Evolutionary conservation across 768 basidiomycete species (phyloP).

Genomic region (Tylopilus sp.): DNA sequence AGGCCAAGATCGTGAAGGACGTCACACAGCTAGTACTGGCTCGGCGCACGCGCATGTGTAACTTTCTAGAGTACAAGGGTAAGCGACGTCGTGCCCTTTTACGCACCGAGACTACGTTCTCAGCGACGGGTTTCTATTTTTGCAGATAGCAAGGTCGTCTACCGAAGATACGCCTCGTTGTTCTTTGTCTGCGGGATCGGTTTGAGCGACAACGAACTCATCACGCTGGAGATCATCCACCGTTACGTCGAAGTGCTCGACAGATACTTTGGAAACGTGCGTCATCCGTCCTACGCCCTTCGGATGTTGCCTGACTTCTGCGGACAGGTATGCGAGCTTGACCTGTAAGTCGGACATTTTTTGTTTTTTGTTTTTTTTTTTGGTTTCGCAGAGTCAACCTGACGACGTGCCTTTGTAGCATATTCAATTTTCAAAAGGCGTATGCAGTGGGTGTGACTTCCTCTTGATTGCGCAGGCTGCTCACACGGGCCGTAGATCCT

Average conservation of each 20-base stretch:
- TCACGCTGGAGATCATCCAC: constrained; percentile 90
- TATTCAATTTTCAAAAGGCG: constrained; percentile 98
- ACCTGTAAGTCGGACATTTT: constrained; percentile 58
- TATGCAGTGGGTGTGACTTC: constrained; percentile 57
- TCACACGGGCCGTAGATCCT: constrained; percentile 52
- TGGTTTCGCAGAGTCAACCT: neutral
- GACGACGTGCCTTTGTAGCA: constrained; percentile 45
- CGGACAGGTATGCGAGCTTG: constrained; percentile 80
- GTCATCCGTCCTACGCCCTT: constrained; percentile 8
- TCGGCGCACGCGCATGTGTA: constrained; percentile 88
- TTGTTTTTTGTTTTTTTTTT: neutral
- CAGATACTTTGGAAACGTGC: constrained; percentile 50
- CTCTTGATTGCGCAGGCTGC: neutral
- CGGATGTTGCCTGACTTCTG: neutral
- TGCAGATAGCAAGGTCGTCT: constrained; percentile 82
- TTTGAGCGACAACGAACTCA: constrained; percentile 83
- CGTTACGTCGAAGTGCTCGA: constrained; percentile 90
- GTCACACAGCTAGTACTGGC: constrained; percentile 91
- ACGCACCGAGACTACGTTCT: neutral
- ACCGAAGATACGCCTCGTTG: constrained; percentile 91
- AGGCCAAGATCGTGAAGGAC: constrained; percentile 92
- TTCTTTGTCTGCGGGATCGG: constrained; percentile 93
- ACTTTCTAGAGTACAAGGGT: constrained; percentile 97
- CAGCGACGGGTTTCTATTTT: neutral
- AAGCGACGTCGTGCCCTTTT: constrained; percentile 15